Conservation (phyloP, 2,329 filamentous ascomycete species). For the Hypomyces rosellus region DNA sequence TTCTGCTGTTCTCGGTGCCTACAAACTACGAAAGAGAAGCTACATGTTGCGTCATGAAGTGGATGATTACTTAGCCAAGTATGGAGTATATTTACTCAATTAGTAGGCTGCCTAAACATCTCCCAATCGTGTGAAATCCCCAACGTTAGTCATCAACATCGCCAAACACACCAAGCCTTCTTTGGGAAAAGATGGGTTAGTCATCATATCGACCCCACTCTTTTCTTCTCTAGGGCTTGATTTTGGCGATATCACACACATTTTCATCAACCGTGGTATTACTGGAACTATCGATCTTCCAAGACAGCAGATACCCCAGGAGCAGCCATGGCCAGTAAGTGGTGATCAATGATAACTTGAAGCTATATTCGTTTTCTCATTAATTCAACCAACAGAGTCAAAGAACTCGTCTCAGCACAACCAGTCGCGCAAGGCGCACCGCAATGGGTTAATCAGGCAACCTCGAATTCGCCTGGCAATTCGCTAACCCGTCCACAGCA, state of each 20-base stretch:
- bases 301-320: not conserved
- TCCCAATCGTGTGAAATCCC: no score
- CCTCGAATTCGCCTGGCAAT: not conserved
- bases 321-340: conserved; percentile 5
- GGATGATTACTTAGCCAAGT: no score
- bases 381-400: conserved; percentile 60
- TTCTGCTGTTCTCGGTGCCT: no score
- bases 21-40: no score
- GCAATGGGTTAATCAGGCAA: conserved; percentile 75
- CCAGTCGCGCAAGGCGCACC: conserved; percentile 97
- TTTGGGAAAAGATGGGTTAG: no score
- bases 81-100: no score
- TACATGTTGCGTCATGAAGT: no score
- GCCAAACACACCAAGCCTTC: no score
- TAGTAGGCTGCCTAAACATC: no score
- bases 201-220: no score
- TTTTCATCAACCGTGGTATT: not conserved
- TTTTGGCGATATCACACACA: not conserved
- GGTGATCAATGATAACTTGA: not conserved
- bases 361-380: not conserved
- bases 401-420: conserved; percentile 99
- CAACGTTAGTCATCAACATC: no score
- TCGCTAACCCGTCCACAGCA: conserved; percentile 51
- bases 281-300: not conserved
- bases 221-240: not conserved